These are phyloP conservation scores for Syncephalastrum sp. DNA, from an alignment of 371 early-diverging fungal species.

Conservation along the genomic window DNA sequence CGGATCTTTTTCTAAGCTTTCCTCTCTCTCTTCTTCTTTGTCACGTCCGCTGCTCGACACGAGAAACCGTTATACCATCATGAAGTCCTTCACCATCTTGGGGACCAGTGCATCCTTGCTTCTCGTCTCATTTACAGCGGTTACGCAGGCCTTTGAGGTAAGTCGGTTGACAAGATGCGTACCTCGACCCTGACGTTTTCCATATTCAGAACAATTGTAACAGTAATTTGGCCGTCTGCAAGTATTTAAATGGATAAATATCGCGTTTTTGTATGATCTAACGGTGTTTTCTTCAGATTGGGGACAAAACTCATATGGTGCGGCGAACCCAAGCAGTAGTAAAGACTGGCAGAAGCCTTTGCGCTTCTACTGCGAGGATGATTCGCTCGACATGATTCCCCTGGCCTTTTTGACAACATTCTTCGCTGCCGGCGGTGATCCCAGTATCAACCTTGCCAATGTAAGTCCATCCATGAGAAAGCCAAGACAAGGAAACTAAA, in stretches of 20 bases:
- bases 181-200: background rate
- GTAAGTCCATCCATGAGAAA: conserved; percentile 16
- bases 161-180: too few species aligned
- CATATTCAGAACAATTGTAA: conserved; percentile 37
- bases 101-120: too few species aligned
- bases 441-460: conserved; percentile 65
- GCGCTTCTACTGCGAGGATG: conserved; percentile 61
- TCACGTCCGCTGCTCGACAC: too few species aligned
- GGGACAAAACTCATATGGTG: conserved; percentile 55
- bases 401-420: conserved; percentile 70
- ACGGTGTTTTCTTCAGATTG: conserved; percentile 29
- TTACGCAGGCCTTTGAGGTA: too few species aligned
- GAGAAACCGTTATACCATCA: too few species aligned
- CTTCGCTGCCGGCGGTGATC: conserved; percentile 40
- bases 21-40: too few species aligned
- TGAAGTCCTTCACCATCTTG: too few species aligned
- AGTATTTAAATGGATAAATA: conserved; percentile 7
- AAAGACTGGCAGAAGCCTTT: conserved; percentile 51
- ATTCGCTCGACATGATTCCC: conserved; percentile 58
- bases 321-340: conserved; percentile 30
- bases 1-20: too few species aligned
- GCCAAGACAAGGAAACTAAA: background rate
- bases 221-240: conserved; percentile 45
- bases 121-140: too few species aligned
- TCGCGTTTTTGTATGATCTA: background rate